These are phyloP conservation scores for Aureobasidium sp. DNA, from an alignment of 2,329 filamentous ascomycete species.

Conservation along the genomic window DNA sequence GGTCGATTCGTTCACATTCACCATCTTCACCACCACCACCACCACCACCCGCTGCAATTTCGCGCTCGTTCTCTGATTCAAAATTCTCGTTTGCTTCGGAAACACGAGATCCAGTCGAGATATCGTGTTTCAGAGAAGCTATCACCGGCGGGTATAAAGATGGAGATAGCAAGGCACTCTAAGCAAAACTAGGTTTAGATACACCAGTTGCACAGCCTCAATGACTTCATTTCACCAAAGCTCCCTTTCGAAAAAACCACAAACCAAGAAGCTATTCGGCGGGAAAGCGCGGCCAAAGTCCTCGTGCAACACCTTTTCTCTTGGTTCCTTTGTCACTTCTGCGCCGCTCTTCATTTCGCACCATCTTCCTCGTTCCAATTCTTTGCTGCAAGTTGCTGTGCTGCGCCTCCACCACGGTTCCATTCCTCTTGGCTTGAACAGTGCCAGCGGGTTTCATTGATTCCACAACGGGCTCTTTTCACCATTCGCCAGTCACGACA, in stretches of 20 bases:
- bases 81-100: background rate
- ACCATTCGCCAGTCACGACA: background rate
- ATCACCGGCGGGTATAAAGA: background rate
- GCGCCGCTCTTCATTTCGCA: conserved; percentile 7
- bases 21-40: background rate
- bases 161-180: background rate
- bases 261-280: background rate
- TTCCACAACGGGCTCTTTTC: conserved; percentile 6
- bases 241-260: background rate
- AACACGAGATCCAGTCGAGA: background rate
- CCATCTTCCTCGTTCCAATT: background rate
- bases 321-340: background rate
- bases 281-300: background rate
- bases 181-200: conserved; percentile 8
- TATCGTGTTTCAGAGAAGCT: background rate
- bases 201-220: conserved; percentile 5
- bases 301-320: conserved; percentile 5
- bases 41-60: background rate
- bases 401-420: conserved; percentile 5
- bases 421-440: conserved; percentile 11
- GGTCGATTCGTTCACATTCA: background rate
- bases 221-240: conserved; percentile 1
- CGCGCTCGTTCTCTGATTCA: too few relatives aligned
- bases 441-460: conserved; percentile 11
- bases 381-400: conserved; percentile 8